phyloP scores from a whole-genome alignment of 176 grass and related monocot genomes.

The Zoysia pacifica region DNA sequence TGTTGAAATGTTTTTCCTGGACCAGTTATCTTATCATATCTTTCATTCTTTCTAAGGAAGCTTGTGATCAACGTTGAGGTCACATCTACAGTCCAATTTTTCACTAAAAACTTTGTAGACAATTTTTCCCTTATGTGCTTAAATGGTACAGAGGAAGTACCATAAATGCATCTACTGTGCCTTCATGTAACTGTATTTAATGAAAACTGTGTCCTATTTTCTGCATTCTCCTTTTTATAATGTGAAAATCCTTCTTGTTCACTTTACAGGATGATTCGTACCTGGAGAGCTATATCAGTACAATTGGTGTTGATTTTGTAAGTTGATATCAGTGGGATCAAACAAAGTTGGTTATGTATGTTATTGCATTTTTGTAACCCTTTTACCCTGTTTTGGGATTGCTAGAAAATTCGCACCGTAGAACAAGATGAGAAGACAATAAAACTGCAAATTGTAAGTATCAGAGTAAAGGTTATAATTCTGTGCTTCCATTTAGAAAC shows the following conservation, averaged over 20 bases:
- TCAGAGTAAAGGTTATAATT: neutral
- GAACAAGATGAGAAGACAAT: conserved; percentile 89
- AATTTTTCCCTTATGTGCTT: neutral
- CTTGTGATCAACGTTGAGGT: neutral
- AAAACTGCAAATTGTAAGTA: conserved; percentile 81
- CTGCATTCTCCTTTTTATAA: conserved; percentile 3
- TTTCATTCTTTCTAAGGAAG: neutral
- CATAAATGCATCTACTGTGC: neutral
- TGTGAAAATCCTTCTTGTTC: conserved; percentile 8
- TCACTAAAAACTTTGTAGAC: neutral
- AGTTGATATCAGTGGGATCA: conserved; percentile 33
- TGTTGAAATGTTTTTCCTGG: conserved; percentile 8
- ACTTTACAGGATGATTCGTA: conserved; percentile 71
- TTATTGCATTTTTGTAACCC: neutral
- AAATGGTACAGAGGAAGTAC: too few species aligned
- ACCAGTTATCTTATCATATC: neutral
- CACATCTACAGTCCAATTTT: neutral
- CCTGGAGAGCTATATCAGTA: conserved; percentile 86
- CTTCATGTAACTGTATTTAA: conserved; percentile 6
- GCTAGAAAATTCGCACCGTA: conserved; percentile 76
- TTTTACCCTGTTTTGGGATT: conserved; percentile 21
- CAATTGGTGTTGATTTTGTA: conserved; percentile 88
- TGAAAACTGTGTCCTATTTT: neutral
- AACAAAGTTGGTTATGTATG: conserved; percentile 12
- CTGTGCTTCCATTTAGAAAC: neutral